phyloP scores from a whole-genome alignment of 2,329 filamentous ascomycete species.

The Pseudogymnoascus sp. region DNA sequence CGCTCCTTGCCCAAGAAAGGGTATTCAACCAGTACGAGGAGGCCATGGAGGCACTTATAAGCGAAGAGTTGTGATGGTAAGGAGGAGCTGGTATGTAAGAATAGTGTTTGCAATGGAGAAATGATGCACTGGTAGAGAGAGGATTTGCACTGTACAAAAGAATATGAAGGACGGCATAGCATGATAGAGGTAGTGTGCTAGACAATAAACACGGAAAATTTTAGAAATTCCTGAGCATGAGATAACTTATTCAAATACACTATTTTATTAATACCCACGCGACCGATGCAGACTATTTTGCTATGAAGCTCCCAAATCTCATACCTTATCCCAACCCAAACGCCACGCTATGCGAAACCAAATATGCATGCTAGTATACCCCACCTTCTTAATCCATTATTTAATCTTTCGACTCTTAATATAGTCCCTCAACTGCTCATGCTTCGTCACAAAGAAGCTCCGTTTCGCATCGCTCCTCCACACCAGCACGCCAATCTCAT shows the following conservation, averaged over 20 bases:
- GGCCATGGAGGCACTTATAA: not conserved
- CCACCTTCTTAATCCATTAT: conserved; percentile 14
- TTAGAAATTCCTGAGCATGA: not conserved
- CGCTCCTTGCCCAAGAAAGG: not conserved
- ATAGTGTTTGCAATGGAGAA: not conserved
- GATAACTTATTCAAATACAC: not conserved
- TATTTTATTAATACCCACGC: not conserved
- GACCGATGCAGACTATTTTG: not conserved
- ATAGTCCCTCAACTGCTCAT: conserved; percentile 82
- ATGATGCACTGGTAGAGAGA: not conserved
- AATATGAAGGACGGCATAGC: not conserved
- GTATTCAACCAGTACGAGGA: not conserved
- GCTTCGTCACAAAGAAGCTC: conserved; percentile 85
- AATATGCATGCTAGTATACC: not conserved
- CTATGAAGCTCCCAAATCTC: not conserved
- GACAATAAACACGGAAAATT: not conserved
- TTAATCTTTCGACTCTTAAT: conserved; percentile 58
- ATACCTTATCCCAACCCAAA: conserved; percentile 2
- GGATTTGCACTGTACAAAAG: not conserved
- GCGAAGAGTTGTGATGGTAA: not conserved
- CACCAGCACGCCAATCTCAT: conserved; percentile 80
- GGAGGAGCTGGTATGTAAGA: not conserved
- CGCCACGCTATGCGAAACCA: conserved; percentile 9
- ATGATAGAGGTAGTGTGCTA: not conserved
- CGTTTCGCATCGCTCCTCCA: conserved; percentile 76